phyloP scores from a whole-genome alignment of 129 eudicot species.

The Arctium minus region DNA sequence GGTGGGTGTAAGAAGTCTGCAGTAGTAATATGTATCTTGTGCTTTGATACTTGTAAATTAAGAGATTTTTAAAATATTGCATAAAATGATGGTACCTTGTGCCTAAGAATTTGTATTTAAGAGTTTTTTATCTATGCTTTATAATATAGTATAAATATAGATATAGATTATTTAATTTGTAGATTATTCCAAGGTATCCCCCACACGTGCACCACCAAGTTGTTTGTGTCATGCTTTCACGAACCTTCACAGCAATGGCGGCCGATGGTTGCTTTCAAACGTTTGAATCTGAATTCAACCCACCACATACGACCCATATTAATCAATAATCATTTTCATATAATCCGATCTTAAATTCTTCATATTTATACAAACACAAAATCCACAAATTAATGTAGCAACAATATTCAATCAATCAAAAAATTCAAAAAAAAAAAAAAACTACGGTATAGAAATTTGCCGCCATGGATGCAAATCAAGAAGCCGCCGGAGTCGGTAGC shows the following conservation, averaged over 20 bases:
- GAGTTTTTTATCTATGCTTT: too few species aligned
- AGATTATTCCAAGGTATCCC: slow-evolving; percentile 10
- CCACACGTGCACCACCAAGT: slow-evolving; percentile 32
- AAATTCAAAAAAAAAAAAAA: background rate
- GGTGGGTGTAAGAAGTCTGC: too few species aligned
- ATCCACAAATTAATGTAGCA: background rate
- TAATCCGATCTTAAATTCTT: background rate
- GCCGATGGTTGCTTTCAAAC: slow-evolving; percentile 24
- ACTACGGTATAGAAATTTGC: too few species aligned
- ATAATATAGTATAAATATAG: too few species aligned
- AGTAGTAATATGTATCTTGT: too few species aligned
- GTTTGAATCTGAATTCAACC: slow-evolving; percentile 34
- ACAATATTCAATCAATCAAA: background rate
- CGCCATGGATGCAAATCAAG: slow-evolving; percentile 27
- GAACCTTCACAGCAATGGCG: slow-evolving; percentile 26
- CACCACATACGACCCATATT: slow-evolving; percentile 35
- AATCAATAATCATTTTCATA: background rate
- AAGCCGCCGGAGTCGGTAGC: background rate
- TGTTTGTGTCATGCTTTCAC: slow-evolving; percentile 10
- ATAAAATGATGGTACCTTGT: too few species aligned
- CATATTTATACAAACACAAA: slow-evolving; percentile 4
- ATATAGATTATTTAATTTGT: too few species aligned
- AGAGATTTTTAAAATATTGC: too few species aligned
- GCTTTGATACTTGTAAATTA: too few species aligned
- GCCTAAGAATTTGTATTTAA: too few species aligned